Evolutionary conservation across 2,329 filamentous ascomycete species (phyloP).

Genomic region (Pseudocercospora fuligena): DNA sequence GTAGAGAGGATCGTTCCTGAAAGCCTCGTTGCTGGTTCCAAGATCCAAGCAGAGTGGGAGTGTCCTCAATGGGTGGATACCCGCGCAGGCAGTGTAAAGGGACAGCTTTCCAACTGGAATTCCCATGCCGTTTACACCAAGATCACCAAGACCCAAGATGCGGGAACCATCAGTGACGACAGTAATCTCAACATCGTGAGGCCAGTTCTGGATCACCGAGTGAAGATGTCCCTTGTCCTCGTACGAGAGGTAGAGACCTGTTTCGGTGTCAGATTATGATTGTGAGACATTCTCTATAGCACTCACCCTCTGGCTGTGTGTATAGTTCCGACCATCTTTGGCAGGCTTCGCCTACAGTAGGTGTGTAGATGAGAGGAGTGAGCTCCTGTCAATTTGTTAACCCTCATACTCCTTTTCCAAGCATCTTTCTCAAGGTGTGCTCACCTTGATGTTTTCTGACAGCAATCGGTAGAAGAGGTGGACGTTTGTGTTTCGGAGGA

Average conservation of each 20-base stretch:
- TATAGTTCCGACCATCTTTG: constrained; percentile 95
- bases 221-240: constrained; percentile 89
- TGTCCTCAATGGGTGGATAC: constrained; percentile 79
- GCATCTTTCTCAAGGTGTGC: constrained; percentile 3
- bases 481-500: constrained; percentile 74
- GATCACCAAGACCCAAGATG: constrained; percentile 88
- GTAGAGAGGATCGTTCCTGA: constrained; percentile 83
- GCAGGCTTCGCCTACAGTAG: constrained; percentile 93
- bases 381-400: constrained; percentile 60
- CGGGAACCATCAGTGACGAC: constrained; percentile 96
- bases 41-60: constrained; percentile 67
- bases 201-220: constrained; percentile 92
- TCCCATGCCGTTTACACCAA: constrained; percentile 96
- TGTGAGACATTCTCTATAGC: background rate
- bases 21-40: constrained; percentile 66
- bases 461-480: constrained; percentile 84
- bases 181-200: constrained; percentile 90
- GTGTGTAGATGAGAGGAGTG: constrained; percentile 85
- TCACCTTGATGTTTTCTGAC: constrained; percentile 70
- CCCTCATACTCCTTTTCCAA: background rate
- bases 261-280: constrained; percentile 4
- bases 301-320: constrained; percentile 82
- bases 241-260: constrained; percentile 88
- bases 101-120: constrained; percentile 97
- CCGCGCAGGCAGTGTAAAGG: constrained; percentile 92